Conservation (phyloP, 441 rosid species). For the Melastoma candidum region DNA sequence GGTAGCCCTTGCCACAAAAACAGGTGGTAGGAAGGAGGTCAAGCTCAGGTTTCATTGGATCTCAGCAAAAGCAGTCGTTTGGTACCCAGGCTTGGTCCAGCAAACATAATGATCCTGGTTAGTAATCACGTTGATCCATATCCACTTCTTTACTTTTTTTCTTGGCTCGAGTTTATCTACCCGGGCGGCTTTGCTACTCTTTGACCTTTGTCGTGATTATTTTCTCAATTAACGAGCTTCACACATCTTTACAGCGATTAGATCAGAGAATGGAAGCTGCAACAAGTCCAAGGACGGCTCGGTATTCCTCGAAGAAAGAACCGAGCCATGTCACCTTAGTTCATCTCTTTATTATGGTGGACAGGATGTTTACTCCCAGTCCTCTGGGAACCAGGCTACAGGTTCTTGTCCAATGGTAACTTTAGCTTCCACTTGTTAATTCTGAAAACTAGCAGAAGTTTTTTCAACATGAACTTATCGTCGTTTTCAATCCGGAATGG, state of each 20-base stretch:
- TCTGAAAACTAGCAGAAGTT: conserved; percentile 4
- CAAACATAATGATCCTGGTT: conserved; percentile 39
- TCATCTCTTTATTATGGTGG: conserved; percentile 87
- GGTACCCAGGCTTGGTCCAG: conserved; percentile 36
- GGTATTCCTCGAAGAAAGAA: conserved; percentile 36
- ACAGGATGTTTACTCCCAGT: conserved; percentile 50
- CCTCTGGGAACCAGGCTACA: conserved; percentile 26
- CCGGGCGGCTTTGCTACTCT: not conserved
- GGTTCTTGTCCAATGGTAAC: conserved; percentile 44
- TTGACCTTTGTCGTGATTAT: too few relatives aligned
- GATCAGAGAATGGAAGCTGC: conserved; percentile 22
- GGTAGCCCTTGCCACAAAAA: conserved; percentile 3
- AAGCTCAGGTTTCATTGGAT: conserved; percentile 30
- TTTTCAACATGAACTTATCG: not conserved
- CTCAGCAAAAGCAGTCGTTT: conserved; percentile 30
- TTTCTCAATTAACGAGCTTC: not conserved
- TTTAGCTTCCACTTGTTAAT: conserved; percentile 7
- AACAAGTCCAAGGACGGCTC: conserved; percentile 24
- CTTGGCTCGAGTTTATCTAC: not conserved
- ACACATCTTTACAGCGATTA: conserved; percentile 18
- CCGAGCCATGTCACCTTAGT: conserved; percentile 60
- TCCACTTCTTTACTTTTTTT: not conserved
- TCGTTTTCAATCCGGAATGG: conserved; percentile 8
- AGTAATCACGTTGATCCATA: conserved; percentile 11
- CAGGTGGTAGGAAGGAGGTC: conserved; percentile 45